Evolutionary conservation across 768 basidiomycete species (phyloP).

Genomic region (Lyophyllum semitale): DNA sequence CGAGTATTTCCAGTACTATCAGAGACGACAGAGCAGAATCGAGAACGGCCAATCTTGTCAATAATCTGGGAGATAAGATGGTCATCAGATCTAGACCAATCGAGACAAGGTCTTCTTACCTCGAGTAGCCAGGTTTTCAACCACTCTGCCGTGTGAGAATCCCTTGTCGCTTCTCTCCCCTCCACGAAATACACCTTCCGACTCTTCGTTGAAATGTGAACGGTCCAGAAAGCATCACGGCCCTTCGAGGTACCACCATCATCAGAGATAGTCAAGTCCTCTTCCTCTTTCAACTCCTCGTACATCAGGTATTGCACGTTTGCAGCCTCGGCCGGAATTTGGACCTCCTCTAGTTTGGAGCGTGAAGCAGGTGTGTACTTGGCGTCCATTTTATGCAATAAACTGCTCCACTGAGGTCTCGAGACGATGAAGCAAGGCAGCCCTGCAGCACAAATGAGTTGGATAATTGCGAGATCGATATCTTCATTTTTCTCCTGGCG

Average conservation of each 20-base stretch:
- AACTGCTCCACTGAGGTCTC: not conserved
- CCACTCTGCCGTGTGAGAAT: conserved; percentile 30
- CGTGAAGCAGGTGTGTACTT: not conserved
- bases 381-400: not conserved
- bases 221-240: conserved; percentile 27
- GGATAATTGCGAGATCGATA: not conserved
- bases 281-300: conserved; percentile 25
- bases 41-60: not conserved
- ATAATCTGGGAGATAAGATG: not conserved
- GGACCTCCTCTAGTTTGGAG: not conserved
- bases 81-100: conserved; percentile 10
- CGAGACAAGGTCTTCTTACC: not conserved
- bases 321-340: not conserved
- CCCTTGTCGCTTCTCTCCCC: conserved; percentile 24
- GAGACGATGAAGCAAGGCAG: not conserved
- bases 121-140: conserved; percentile 12
- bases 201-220: conserved; percentile 30
- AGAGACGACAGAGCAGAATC: not conserved
- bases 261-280: conserved; percentile 24
- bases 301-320: not conserved
- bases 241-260: conserved; percentile 30
- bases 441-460: not conserved
- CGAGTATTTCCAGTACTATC: not conserved
- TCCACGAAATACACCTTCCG: conserved; percentile 28
- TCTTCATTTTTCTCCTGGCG: not conserved